Percentiles rank a stretch among this genome's conserved stretches.
Conservation (phyloP, 192 early-diverging fungal species). For the Coemansia sp. region DNA sequence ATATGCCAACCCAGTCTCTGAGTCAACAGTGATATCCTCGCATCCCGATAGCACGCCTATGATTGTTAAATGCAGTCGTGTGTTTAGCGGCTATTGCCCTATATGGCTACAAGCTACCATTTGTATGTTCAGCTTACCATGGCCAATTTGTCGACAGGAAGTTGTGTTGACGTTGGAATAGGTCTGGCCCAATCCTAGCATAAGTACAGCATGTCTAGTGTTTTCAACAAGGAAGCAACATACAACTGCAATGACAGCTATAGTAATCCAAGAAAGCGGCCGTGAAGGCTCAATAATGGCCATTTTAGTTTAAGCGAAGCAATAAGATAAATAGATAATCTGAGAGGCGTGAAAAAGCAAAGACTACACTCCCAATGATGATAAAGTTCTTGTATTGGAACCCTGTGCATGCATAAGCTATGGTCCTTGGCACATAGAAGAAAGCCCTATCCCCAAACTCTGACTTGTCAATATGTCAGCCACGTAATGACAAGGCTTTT, state of each 20-base stretch:
- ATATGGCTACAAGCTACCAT: background rate
- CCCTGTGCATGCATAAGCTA: too few relatives aligned
- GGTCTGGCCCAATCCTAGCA: constrained; percentile 24
- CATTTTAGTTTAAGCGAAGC: background rate
- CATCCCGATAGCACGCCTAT: constrained; percentile 53
- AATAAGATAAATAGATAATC: background rate
- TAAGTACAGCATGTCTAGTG: constrained; percentile 9
- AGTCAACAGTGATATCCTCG: constrained; percentile 62
- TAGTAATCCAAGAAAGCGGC: background rate
- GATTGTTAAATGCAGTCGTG: background rate
- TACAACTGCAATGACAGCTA: constrained; percentile 2
- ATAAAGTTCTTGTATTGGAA: too few relatives aligned
- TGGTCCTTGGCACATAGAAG: too few relatives aligned
- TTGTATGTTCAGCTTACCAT: constrained; percentile 16
- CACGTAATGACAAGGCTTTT: too few relatives aligned
- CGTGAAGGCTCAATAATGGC: background rate
- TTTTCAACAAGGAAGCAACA: constrained; percentile 12
- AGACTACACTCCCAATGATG: background rate
- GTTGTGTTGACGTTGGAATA: constrained; percentile 41
- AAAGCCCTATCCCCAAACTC: too few relatives aligned
- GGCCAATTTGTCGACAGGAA: constrained; percentile 44
- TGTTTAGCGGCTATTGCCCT: background rate
- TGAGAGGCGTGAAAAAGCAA: background rate
- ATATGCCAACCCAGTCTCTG: constrained; percentile 59
- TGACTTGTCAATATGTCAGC: too few relatives aligned